Evolutionary conservation across 164 flowering plant species (phyloP).

Genomic region (Malania oleifera): DNA sequence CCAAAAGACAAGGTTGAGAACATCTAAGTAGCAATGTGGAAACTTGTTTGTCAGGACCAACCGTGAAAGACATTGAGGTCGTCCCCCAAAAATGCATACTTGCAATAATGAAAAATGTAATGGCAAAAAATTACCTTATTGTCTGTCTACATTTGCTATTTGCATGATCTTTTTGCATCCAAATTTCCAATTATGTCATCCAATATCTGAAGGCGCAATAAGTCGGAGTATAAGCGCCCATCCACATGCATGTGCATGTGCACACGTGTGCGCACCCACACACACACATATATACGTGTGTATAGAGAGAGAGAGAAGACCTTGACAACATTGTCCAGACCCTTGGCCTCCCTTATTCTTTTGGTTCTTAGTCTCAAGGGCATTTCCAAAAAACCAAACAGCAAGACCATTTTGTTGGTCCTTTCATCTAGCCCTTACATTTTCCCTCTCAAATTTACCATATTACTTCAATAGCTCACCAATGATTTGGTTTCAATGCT

Average conservation of each 20-base stretch:
- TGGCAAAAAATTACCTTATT: too few relatives aligned
- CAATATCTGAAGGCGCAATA: constrained; percentile 68
- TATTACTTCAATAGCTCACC: constrained; percentile 54
- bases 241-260: neutral
- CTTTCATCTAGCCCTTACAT: constrained; percentile 39
- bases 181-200: constrained; percentile 62
- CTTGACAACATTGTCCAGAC: constrained; percentile 85
- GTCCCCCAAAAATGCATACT: too few relatives aligned
- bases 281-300: too few relatives aligned
- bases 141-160: constrained; percentile 68
- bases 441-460: constrained; percentile 80
- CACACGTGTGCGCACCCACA: too few relatives aligned
- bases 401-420: constrained; percentile 55
- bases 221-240: neutral
- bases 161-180: constrained; percentile 79
- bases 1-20: too few relatives aligned
- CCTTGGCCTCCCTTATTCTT: constrained; percentile 68
- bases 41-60: too few relatives aligned
- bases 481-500: constrained; percentile 15
- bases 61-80: too few relatives aligned
- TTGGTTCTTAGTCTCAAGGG: constrained; percentile 77
- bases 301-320: constrained; percentile 33
- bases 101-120: too few relatives aligned
- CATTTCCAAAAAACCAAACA: constrained; percentile 75
- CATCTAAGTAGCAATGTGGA: too few relatives aligned